phyloP scores from a whole-genome alignment of 768 basidiomycete species.

The Suillus variegatus region DNA sequence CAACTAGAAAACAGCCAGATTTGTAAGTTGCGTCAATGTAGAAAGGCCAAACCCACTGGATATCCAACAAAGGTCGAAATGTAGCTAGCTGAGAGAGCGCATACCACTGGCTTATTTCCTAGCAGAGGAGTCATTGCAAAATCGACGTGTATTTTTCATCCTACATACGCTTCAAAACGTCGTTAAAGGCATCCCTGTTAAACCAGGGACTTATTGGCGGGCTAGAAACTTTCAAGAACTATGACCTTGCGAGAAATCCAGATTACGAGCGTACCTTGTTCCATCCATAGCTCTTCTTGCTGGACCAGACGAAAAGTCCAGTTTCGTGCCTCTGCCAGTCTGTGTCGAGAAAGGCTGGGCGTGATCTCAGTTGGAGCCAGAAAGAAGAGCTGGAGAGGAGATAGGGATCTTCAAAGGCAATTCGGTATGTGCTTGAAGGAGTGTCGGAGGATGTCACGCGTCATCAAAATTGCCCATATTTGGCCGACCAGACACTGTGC shows the following conservation, averaged over 20 bases:
- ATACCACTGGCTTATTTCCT: slow-evolving; percentile 88
- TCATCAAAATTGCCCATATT: slow-evolving; percentile 7
- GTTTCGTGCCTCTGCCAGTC: slow-evolving; percentile 72
- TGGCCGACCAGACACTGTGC: neutral
- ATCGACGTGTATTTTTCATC: neutral
- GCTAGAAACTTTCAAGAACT: slow-evolving; percentile 8
- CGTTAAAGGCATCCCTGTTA: slow-evolving; percentile 61
- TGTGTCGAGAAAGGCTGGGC: slow-evolving; percentile 16
- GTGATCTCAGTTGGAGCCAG: slow-evolving; percentile 20
- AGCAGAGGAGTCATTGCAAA: slow-evolving; percentile 15
- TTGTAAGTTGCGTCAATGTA: neutral
- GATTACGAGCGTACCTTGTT: slow-evolving; percentile 47
- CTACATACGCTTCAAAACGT: slow-evolving; percentile 64
- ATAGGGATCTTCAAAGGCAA: slow-evolving; percentile 1
- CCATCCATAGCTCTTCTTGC: slow-evolving; percentile 75
- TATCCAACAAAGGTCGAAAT: slow-evolving; percentile 93
- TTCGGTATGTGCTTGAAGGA: neutral
- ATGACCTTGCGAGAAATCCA: neutral
- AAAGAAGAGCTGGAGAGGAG: slow-evolving; percentile 12
- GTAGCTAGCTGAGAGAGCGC: slow-evolving; percentile 89
- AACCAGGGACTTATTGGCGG: slow-evolving; percentile 65
- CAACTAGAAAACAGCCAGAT: slow-evolving; percentile 48
- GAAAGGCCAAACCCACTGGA: slow-evolving; percentile 49
- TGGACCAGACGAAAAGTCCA: slow-evolving; percentile 67
- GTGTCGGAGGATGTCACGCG: slow-evolving; percentile 4